Base-by-base conservation (phyloP, 176 grass and related monocot species). In the Melocanna baccifera region DNA sequence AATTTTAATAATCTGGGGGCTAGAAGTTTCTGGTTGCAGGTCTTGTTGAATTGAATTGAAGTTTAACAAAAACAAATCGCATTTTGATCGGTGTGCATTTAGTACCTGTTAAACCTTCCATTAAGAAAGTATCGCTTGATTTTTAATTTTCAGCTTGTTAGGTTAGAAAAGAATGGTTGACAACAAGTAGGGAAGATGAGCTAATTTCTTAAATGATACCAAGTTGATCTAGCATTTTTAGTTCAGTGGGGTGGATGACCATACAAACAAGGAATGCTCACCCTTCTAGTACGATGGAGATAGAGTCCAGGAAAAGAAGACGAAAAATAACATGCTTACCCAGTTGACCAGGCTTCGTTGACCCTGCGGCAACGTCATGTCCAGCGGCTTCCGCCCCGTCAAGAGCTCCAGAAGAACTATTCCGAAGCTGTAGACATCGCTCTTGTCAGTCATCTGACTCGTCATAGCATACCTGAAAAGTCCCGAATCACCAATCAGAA, bases 401-500 rank as follows among this genome's bases (percentile, higher is more conserved):
- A 92, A 36, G 69, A 92, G 83, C 84, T 92, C 90, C 46, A 92
- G 80, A 0, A 92, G 86, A 16, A 92, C 90, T 0, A 89, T 87
- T 3, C 90, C 90, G 67, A 86, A 92, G 55, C 90, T 92, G 72
- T 92, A 92, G 46, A 92, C 86, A 34, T 92, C 90, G 72, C 90
- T 92, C 87, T 92, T 88, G 62, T 67, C 76, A 2, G 78, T 92
- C 90, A 92, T 85, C 53, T 46, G 74, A 0, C 82, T 87, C 22
- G 57, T 83, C 86, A 92, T 86, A 7, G 90, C 90, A 71, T 92
- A 92, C 83, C 90, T 92, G 56, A 5, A 46, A 2, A 20, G 50
- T 12, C 55, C 14, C 11, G 40, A 19, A 2, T n/a, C 52, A 58
- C 1, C 0, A 67, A 37, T 19, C 13, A 59, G 7, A 36, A 36